Base-by-base conservation (phyloP, 2,329 filamentous ascomycete species). In the Fusarium austroafricanum region DNA sequence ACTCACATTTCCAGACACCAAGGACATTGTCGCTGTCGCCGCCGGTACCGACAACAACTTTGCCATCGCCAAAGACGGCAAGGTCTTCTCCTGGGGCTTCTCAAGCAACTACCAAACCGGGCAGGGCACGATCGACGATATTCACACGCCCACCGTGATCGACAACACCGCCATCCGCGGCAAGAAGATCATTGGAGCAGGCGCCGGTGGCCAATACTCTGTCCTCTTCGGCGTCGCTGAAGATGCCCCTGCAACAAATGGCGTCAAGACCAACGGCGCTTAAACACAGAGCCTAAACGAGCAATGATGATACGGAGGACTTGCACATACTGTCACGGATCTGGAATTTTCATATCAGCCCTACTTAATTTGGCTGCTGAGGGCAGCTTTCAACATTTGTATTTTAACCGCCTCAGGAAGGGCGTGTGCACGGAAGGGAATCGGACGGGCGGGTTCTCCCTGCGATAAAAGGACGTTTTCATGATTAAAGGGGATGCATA, bases 171-270 rank as follows among this genome's bases (percentile, higher is more conserved):
- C 93, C 40, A 87, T 96, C 28, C 86, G 89, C 29, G 92, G 88
- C 40, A 90, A 91, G 80, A 89, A 90, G 78, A 84, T 97, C 42
- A 84, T 89, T 33, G 93, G 86, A 79, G 92, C 92, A n/a, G 92
- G 92, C 42, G 91, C 91, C n/a, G 94, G 95, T 68, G 94, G 94
- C 7, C 94, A 97, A 76, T 97, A 89, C 78, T 91, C 89, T 2
- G 80, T 92, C 23, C 72, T 92, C n/a, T 83, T 84, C 11, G 84
- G 85, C 53, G 75, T 76, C 61, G 71, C 80, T 23, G 75, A 76
- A 20, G 75, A 73, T 11, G 67, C 45, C 2, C 72, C 73, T 47
- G 67, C 70, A 57, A 66, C 70, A 39, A 81, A 80, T 42, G 79
- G 79, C 15, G 70, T 70, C 23, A 54, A 61, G 60, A 54, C 62